These are phyloP conservation scores for Discostella stelligera DNA, from an alignment of 352 stramenopile species.

Conservation along the genomic window DNA sequence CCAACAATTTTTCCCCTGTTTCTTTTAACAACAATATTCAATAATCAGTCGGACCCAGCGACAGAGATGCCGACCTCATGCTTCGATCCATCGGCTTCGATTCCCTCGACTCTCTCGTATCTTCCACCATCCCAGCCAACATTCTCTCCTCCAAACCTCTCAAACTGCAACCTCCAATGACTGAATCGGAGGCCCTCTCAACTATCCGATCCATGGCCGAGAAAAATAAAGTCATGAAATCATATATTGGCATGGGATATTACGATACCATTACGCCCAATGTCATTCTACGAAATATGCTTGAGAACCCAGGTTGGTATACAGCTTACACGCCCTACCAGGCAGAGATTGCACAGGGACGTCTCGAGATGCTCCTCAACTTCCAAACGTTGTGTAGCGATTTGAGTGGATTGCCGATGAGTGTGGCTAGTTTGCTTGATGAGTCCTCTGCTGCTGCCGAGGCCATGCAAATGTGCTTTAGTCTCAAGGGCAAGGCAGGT, in stretches of 20 bases:
- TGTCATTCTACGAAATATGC: constrained; percentile 96
- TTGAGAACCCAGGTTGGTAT: constrained; percentile 98
- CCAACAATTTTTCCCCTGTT: background rate
- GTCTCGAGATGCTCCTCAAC: constrained; percentile 98
- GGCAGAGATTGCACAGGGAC: constrained; percentile 98
- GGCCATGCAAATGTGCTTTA: constrained; percentile 95
- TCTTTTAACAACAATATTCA: background rate
- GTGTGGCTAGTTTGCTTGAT: constrained; percentile 96
- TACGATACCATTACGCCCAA: constrained; percentile 93
- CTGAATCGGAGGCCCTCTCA: constrained; percentile 90
- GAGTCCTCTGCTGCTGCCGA: constrained; percentile 98
- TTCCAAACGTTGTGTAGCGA: constrained; percentile 98
- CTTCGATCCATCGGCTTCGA: constrained; percentile 90
- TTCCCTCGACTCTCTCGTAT: constrained; percentile 91
- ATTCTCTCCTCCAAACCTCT: constrained; percentile 86
- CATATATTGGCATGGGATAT: constrained; percentile 98
- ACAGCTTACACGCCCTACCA: constrained; percentile 98
- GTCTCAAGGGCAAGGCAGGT: constrained; percentile 87
- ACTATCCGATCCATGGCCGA: constrained; percentile 88
- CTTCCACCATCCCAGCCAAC: constrained; percentile 91
- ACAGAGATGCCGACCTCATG: constrained; percentile 89
- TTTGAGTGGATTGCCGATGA: constrained; percentile 94
- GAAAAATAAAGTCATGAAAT: constrained; percentile 93
- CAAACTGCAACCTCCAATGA: constrained; percentile 82
- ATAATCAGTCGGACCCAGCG: constrained; percentile 86